These are phyloP conservation scores for Pseudodiploospora longispora DNA, from an alignment of 2,329 filamentous ascomycete species.

Conservation along the genomic window DNA sequence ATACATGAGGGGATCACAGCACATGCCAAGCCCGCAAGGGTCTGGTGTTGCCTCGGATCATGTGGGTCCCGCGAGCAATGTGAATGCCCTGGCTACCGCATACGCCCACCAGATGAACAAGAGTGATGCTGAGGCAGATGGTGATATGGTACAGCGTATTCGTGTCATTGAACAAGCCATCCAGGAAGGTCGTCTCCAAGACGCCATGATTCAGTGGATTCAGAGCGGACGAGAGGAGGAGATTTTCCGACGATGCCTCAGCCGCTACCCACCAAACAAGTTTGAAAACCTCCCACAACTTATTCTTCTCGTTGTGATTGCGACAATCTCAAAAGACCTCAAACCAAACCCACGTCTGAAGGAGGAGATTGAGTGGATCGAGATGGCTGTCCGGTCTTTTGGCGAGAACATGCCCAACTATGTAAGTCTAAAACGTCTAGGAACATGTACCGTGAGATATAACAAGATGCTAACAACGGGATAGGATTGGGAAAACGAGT, in stretches of 20 bases:
- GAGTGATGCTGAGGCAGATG: constrained; percentile 27
- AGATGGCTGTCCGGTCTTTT: constrained; percentile 50
- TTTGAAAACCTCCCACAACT: constrained; percentile 52
- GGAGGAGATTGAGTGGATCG: constrained; percentile 52
- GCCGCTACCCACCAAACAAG: constrained; percentile 28
- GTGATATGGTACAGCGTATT: constrained; percentile 48
- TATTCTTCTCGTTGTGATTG: constrained; percentile 55
- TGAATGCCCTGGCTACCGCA: constrained; percentile 26
- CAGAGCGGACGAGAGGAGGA: constrained; percentile 55
- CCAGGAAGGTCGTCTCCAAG: constrained; percentile 51
- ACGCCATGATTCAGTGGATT: constrained; percentile 59
- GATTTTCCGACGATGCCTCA: constrained; percentile 45
- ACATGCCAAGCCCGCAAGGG: constrained; percentile 24
- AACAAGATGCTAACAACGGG: constrained; percentile 2
- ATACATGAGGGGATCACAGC: constrained; percentile 25
- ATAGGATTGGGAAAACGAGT: constrained; percentile 32
- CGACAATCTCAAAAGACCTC: constrained; percentile 53
- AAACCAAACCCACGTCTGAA: constrained; percentile 42
- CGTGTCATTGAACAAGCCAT: constrained; percentile 56
- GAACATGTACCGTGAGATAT: constrained; percentile 6
- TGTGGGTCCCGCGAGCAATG: constrained; percentile 20
- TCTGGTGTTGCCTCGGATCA: constrained; percentile 27
- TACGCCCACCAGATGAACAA: constrained; percentile 28
- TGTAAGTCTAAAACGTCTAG: constrained; percentile 33
- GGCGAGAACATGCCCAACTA: constrained; percentile 38